phyloP scores from a whole-genome alignment of 1,284 basidiomycete genomes.

The Tilletia caries region DNA sequence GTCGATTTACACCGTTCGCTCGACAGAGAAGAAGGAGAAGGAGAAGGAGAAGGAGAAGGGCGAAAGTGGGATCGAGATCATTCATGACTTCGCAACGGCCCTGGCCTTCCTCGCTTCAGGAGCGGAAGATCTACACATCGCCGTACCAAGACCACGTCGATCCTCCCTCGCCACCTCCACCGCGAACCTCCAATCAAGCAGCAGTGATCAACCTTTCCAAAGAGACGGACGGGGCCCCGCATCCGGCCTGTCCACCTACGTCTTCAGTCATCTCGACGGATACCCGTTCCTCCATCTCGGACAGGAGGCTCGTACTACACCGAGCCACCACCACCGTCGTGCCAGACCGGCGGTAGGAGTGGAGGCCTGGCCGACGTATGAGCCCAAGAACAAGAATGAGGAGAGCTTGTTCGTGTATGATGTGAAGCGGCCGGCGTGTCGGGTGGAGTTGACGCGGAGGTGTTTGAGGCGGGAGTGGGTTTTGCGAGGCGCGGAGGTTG shows the following conservation, averaged over 20 bases:
- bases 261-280: constrained; percentile 7
- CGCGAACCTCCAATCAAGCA: background rate
- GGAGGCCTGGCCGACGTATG: constrained; percentile 10
- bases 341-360: background rate
- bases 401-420: constrained; percentile 20
- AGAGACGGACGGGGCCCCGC: background rate
- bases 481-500: background rate
- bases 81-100: background rate
- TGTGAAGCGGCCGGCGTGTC: constrained; percentile 25
- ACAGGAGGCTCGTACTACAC: background rate
- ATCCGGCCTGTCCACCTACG: background rate
- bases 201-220: too few species aligned
- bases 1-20: constrained; percentile 22
- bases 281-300: constrained; percentile 13
- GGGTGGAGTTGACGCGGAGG: constrained; percentile 20
- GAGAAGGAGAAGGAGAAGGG: too few species aligned
- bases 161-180: background rate
- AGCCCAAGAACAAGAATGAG: constrained; percentile 23
- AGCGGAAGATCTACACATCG: background rate
- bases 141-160: background rate
- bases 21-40: constrained; percentile 16
- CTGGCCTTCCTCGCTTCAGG: background rate
- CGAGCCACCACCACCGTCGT: background rate
- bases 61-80: constrained; percentile 19
- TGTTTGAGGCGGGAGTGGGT: constrained; percentile 22